phyloP scores from a whole-genome alignment of 2,329 filamentous ascomycete genomes.

The Neonectria neomacrospora region DNA sequence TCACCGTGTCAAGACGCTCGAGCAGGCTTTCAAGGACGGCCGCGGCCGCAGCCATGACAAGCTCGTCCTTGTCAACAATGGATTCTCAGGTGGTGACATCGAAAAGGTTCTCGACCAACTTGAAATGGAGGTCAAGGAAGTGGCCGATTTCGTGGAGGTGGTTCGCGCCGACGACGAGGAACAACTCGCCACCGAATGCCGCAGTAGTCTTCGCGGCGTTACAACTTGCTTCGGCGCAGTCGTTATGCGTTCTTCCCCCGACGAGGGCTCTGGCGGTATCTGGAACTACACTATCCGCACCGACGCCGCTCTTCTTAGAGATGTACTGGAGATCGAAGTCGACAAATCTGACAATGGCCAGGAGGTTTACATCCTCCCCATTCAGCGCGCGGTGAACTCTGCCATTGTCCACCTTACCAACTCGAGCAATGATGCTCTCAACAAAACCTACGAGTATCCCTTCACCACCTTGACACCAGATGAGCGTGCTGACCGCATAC shows the following conservation, averaged over 20 bases:
- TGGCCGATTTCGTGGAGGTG: conserved; percentile 65
- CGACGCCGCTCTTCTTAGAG: conserved; percentile 72
- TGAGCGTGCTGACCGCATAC: conserved; percentile 73
- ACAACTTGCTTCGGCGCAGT: conserved; percentile 79
- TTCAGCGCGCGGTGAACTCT: conserved; percentile 81
- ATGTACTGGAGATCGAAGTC: conserved; percentile 71
- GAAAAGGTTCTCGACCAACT: conserved; percentile 75
- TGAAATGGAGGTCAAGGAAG: conserved; percentile 64
- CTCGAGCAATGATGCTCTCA: conserved; percentile 53
- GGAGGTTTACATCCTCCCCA: conserved; percentile 80
- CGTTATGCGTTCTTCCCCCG: conserved; percentile 80
- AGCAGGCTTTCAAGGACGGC: conserved; percentile 69
- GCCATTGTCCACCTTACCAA: conserved; percentile 71
- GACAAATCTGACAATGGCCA: conserved; percentile 75
- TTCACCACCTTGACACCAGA: conserved; percentile 78
- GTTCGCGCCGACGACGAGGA: conserved; percentile 64
- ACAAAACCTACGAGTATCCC: conserved; percentile 70
- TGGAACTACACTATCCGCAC: conserved; percentile 91
- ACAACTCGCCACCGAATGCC: conserved; percentile 72
- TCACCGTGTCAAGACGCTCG: conserved; percentile 70
- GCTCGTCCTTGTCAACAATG: conserved; percentile 83
- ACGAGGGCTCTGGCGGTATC: conserved; percentile 69
- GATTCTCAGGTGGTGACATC: conserved; percentile 75
- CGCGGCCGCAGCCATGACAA: conserved; percentile 69
- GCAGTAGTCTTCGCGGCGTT: conserved; percentile 71